Base-by-base conservation (phyloP, 106 monocot genomes). In the Vanilla planifolia region DNA sequence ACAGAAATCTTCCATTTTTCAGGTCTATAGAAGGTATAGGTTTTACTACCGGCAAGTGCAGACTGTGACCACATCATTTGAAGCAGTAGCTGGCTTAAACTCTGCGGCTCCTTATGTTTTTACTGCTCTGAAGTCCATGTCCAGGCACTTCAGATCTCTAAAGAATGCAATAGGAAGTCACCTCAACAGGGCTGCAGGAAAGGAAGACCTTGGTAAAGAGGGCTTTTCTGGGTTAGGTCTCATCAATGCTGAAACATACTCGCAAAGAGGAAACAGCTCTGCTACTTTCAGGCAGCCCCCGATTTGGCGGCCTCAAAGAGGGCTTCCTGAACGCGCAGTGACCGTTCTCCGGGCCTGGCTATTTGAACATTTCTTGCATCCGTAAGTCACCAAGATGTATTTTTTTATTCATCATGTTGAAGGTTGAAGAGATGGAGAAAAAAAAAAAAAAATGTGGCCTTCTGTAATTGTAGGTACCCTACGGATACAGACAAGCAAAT, bases 341-440 rank as follows among this genome's bases (percentile, higher is more conserved):
- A 56, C 77, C 0, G 93, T 94, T 3, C 89, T 94, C 17, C 85
- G 83, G 39, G 79, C 82, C 30, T 94, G 93, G 93, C 71, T 94
- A 0, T 94, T 94, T n/a, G 85, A 94, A 42, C 93, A 94, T 44
- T 94, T 94, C 42, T 71, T 94, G 64, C 92, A 93, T 53, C 92
- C 92, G 92, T 88, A 62, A 80, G 92, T 71, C 26, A 37, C 10
- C 14, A 22, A 1, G 0, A 35, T 37, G 14, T 39, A 6, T 59
- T 0, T 40, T 59, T 37, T 6, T 7, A 11, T 28, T 29, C 5
- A 4, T 26, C 1, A 14, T 11, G 6, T 13, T 8, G 9, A 13
- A 9, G 16, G 13, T 2, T 13, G 10, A 30, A 53, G 9, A 27
- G 27, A 28, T 34, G 33, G 7, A 34, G 9, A 17, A 11, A 7